phyloP scores from a whole-genome alignment of 768 basidiomycete species.

The Fomitopsis serialis region DNA sequence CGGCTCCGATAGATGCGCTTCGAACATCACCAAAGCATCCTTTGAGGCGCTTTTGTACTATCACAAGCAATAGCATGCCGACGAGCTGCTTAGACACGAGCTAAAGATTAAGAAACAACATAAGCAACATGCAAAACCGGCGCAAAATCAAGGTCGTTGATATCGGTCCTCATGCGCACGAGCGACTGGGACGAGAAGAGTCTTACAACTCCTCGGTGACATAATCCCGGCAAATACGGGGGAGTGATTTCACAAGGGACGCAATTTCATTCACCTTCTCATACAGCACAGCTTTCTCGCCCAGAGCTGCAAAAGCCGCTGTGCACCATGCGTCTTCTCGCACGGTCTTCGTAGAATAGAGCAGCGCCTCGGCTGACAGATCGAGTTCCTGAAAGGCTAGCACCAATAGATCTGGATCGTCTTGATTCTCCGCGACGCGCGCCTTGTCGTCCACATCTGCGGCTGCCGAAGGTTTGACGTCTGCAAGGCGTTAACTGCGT shows the following conservation, averaged over 20 bases:
- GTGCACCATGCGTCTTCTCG: conserved; percentile 69
- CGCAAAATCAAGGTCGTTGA: too few relatives aligned
- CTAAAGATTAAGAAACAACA: conserved; percentile 28
- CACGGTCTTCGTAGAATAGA: conserved; percentile 59
- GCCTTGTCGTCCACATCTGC: neutral
- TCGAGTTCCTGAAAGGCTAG: conserved; percentile 81
- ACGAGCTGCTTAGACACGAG: conserved; percentile 75
- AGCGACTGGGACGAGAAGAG: too few relatives aligned
- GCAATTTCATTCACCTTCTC: conserved; percentile 47
- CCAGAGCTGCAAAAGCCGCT: conserved; percentile 66
- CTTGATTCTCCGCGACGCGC: conserved; percentile 13
- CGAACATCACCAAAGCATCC: conserved; percentile 49
- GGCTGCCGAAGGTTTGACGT: neutral
- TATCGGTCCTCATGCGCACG: too few relatives aligned
- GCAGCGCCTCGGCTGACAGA: conserved; percentile 68
- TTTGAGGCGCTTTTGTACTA: conserved; percentile 51
- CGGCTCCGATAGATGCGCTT: conserved; percentile 55
- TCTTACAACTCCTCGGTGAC: too few relatives aligned
- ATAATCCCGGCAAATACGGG: neutral
- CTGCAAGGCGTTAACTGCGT: neutral
- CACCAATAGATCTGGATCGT: conserved; percentile 65
- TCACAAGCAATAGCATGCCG: conserved; percentile 70
- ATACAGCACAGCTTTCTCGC: conserved; percentile 56
- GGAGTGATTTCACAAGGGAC: neutral
- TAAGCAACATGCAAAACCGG: neutral